A percentile compares a stretch with the other conserved stretches of the same genome.
Evolutionary conservation across 202 grass and related monocot genomes (phyloP).

Genomic region (Zizania palustris): DNA sequence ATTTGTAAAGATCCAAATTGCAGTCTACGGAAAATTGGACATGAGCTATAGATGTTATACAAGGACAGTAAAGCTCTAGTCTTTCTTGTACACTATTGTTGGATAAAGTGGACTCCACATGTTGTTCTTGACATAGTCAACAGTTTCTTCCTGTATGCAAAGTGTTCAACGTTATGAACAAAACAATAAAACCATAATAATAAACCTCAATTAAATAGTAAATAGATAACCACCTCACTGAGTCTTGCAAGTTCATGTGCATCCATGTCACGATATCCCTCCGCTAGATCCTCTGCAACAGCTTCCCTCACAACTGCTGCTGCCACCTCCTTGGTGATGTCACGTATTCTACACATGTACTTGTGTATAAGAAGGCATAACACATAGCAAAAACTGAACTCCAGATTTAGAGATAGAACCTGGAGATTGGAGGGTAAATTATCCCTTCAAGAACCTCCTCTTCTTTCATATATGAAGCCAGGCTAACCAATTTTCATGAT

Average conservation of each 20-base stretch:
- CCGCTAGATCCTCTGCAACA: slow-evolving; percentile 86
- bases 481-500: slow-evolving; percentile 47
- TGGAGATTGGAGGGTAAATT: slow-evolving; percentile 93
- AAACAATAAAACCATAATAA: slow-evolving; percentile 21
- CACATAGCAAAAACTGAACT: slow-evolving; percentile 16
- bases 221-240: slow-evolving; percentile 62
- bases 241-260: slow-evolving; percentile 82
- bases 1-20: slow-evolving; percentile 28
- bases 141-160: slow-evolving; percentile 70
- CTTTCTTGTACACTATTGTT: slow-evolving; percentile 88
- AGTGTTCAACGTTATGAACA: slow-evolving; percentile 27
- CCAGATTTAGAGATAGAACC: slow-evolving; percentile 47
- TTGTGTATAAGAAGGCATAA: slow-evolving; percentile 32
- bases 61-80: slow-evolving; percentile 46
- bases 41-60: slow-evolving; percentile 9
- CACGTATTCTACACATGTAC: slow-evolving; percentile 70
- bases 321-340: slow-evolving; percentile 95
- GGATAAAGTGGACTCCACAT: slow-evolving; percentile 94
- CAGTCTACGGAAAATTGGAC: slow-evolving; percentile 31
- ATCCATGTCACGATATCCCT: slow-evolving; percentile 96
- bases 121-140: slow-evolving; percentile 73
- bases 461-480: slow-evolving; percentile 96
- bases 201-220: not conserved
- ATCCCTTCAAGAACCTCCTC: slow-evolving; percentile 86
- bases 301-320: slow-evolving; percentile 92